Base-by-base conservation (phyloP, 306 rosid genomes). In the Pterocarpus santalinus region DNA sequence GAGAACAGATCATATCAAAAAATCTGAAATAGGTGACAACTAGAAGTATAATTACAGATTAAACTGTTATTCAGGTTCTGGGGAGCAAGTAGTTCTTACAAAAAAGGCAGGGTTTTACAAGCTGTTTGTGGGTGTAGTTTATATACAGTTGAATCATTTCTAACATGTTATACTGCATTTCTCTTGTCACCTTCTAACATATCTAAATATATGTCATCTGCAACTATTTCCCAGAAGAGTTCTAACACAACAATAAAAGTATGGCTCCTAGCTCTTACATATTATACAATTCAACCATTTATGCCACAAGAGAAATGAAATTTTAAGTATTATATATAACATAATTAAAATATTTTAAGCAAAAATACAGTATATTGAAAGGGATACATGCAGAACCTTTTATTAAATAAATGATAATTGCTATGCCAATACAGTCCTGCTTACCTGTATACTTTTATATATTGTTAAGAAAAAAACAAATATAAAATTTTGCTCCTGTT, bases 1-100 rank as follows among this genome's bases (percentile, higher is more conserved):
- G 49, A 75, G 71, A 61, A 79, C 17, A 36, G 13, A 22, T 69
- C 35, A 63, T 44, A n/a, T 30, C 78, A 70, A 58, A 66, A 82
- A 73, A 69, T 69, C 39, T 69, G 76, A 64, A 64, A 80, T 53
- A 39, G 46, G 76, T 4, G 49, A 15, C 12, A 34, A 85, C 7
- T 68, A 52, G 30, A 16, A 77, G 65, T 0, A 10, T 30, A 76
- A 76, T 63, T 63, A 47, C 22, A 15, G 49, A 33, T 16, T 72
- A 52, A 73, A 65, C n/a, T 61, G 34, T 51, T n/a, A 78, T 11
- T 68, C n/a, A 36, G 61, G 44, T 72, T 51, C 7, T 14, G 32
- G 53, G 51, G 69, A 41, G 28, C 58, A 49, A 8, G 33, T 36
- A 11, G 78, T 33, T 47, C 28, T 67, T 68, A 67, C 30, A 55